These are phyloP conservation scores for Volvariella surrecta DNA, from an alignment of 1,284 basidiomycete species.

Conservation along the genomic window DNA sequence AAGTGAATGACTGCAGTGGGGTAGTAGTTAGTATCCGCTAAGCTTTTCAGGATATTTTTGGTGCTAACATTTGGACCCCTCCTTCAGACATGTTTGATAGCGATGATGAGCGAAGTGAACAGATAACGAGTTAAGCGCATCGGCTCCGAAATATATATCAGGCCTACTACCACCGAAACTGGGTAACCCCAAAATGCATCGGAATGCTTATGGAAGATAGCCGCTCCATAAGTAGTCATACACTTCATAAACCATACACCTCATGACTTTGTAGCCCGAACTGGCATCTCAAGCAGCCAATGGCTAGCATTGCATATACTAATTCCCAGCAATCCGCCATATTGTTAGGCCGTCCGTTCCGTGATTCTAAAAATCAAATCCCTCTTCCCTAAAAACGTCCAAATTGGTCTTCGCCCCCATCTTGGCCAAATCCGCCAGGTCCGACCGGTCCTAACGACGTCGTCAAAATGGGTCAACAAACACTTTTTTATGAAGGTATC, in stretches of 20 bases:
- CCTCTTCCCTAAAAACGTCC: constrained; percentile 66
- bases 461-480: constrained; percentile 3
- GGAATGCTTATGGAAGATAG: too few relatives aligned
- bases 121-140: neutral
- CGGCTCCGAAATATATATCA: too few relatives aligned
- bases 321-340: too few relatives aligned
- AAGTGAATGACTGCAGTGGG: too few relatives aligned
- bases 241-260: too few relatives aligned
- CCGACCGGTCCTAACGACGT: constrained; percentile 42
- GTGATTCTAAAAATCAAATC: constrained; percentile 73
- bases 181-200: too few relatives aligned
- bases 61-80: constrained; percentile 50
- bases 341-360: neutral
- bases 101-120: constrained; percentile 6
- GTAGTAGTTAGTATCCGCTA: too few relatives aligned
- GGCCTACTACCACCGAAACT: too few relatives aligned
- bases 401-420: constrained; percentile 42
- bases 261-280: constrained; percentile 1
- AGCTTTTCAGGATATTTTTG: too few relatives aligned
- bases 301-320: constrained; percentile 9
- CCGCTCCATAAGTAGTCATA: too few relatives aligned
- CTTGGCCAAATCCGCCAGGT: constrained; percentile 58
- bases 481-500: constrained; percentile 2
- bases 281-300: constrained; percentile 6
- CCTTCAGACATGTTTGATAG: constrained; percentile 28